Conservation (phyloP, 2,329 filamentous ascomycete genomes). For the Dothistroma pini region DNA sequence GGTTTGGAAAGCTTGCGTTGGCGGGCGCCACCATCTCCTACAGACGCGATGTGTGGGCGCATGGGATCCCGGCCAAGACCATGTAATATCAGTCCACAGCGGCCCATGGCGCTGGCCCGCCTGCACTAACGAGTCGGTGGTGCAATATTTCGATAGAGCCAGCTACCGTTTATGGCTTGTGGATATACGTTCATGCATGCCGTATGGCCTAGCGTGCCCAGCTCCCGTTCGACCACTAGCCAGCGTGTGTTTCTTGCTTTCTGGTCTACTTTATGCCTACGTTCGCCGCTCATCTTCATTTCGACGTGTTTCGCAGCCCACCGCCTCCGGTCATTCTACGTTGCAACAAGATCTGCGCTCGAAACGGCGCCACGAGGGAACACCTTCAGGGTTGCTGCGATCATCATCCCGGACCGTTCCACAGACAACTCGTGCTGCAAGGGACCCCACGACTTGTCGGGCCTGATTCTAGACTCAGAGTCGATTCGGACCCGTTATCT, state of each 20-base stretch:
- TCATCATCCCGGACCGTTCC: constrained; percentile 17
- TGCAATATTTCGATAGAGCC: constrained; percentile 8
- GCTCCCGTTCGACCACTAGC: constrained; percentile 1
- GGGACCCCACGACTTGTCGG: constrained; percentile 13
- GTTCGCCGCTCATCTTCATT: constrained; percentile 20
- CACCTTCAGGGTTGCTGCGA: constrained; percentile 8
- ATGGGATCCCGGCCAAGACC: not conserved
- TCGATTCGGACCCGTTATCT: constrained; percentile 8
- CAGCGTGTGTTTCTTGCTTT: not conserved
- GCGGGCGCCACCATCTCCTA: constrained; percentile 1
- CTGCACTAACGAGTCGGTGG: constrained; percentile 8
- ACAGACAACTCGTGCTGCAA: constrained; percentile 16
- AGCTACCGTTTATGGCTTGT: constrained; percentile 12
- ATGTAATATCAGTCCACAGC: not conserved
- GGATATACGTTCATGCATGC: constrained; percentile 5
- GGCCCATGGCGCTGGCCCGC: constrained; percentile 8
- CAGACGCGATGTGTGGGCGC: not conserved
- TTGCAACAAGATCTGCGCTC: constrained; percentile 1
- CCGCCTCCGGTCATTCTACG: constrained; percentile 2
- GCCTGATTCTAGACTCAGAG: constrained; percentile 14
- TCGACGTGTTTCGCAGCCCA: constrained; percentile 5
- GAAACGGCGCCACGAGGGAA: constrained; percentile 11
- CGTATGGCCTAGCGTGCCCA: constrained; percentile 8
- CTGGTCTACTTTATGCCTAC: not conserved
- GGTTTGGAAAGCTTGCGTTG: not conserved